Evolutionary conservation across 352 stramenopile genomes (phyloP).

Genomic region (Globisporangium emineosum): DNA sequence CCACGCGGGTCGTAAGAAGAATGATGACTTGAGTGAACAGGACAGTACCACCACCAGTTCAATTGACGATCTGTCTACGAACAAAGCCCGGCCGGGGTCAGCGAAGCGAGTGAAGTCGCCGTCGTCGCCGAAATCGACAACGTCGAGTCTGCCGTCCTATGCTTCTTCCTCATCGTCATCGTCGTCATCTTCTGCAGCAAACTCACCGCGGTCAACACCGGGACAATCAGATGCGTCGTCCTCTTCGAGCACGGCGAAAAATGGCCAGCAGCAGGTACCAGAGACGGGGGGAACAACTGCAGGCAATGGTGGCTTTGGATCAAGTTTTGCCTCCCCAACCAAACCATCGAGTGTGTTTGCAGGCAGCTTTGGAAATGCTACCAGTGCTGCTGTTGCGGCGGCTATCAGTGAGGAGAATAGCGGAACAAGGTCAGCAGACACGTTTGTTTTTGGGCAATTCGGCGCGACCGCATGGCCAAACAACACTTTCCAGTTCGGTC

Average conservation of each 20-base stretch:
- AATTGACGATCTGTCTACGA: background rate
- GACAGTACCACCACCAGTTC: conserved; percentile 8
- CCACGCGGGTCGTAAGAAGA: conserved; percentile 5
- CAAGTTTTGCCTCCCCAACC: background rate
- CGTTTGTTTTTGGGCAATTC: conserved; percentile 9
- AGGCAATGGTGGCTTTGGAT: background rate
- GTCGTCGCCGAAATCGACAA: background rate
- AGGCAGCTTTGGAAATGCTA: background rate
- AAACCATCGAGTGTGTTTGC: conserved; percentile 6
- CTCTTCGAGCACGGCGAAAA: background rate
- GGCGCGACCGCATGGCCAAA: background rate
- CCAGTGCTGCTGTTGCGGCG: background rate
- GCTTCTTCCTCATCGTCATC: conserved; percentile 3
- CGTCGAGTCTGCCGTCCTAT: conserved; percentile 6
- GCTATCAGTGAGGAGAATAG: background rate
- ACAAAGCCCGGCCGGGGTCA: conserved; percentile 1
- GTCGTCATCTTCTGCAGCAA: background rate
- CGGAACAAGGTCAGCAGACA: background rate
- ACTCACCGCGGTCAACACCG: conserved; percentile 4
- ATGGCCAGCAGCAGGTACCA: background rate
- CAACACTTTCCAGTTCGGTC: conserved; percentile 2
- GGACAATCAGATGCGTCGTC: background rate
- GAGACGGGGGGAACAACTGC: background rate
- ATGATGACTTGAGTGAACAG: background rate
- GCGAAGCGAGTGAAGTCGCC: conserved; percentile 10